phyloP scores from a whole-genome alignment of 805 yeast genomes.

The Spathaspora arborariae region DNA sequence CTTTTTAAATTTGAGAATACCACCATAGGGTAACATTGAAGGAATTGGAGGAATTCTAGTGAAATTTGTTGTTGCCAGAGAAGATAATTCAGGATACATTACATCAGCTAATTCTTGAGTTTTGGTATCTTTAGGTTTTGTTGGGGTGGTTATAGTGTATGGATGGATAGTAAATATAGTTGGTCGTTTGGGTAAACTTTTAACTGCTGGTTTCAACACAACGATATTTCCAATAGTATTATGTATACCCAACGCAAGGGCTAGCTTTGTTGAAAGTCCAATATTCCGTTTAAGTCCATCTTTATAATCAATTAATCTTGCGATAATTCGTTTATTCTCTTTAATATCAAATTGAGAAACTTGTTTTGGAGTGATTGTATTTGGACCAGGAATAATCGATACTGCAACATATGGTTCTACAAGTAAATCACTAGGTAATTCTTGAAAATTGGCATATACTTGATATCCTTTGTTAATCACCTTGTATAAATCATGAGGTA shows the following conservation, averaged over 20 bases:
- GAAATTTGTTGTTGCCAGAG: slow-evolving; percentile 45
- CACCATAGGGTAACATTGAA: slow-evolving; percentile 54
- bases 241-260: slow-evolving; percentile 51
- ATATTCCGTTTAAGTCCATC: slow-evolving; percentile 31
- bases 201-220: slow-evolving; percentile 44
- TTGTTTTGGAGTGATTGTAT: background rate
- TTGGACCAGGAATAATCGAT: slow-evolving; percentile 51
- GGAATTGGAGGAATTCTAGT: slow-evolving; percentile 51
- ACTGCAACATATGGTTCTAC: slow-evolving; percentile 45
- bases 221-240: slow-evolving; percentile 58
- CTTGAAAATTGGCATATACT: slow-evolving; percentile 44
- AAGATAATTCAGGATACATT: slow-evolving; percentile 14
- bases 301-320: slow-evolving; percentile 43
- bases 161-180: slow-evolving; percentile 50
- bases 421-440: slow-evolving; percentile 17
- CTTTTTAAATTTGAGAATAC: slow-evolving; percentile 47
- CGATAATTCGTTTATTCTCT: slow-evolving; percentile 46
- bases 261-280: slow-evolving; percentile 51
- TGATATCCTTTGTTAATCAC: slow-evolving; percentile 30
- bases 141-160: slow-evolving; percentile 43
- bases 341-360: slow-evolving; percentile 11
- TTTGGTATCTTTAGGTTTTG: slow-evolving; percentile 20
- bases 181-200: slow-evolving; percentile 34
- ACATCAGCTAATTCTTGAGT: slow-evolving; percentile 16
- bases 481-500: slow-evolving; percentile 46